Conservation (phyloP, 768 basidiomycete species). For the Lanmaoa rubissima region DNA sequence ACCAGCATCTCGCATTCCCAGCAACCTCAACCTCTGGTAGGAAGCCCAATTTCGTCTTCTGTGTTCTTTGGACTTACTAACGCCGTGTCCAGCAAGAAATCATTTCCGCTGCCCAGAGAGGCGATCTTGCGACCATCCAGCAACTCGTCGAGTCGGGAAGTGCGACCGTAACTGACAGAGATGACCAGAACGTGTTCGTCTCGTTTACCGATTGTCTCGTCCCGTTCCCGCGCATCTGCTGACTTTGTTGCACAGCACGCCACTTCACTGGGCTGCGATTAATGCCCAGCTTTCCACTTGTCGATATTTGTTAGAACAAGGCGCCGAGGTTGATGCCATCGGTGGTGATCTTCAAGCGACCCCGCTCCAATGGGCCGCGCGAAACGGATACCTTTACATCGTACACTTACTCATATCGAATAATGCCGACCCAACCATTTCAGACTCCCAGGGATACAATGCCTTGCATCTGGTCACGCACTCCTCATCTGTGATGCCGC, state of each 20-base stretch:
- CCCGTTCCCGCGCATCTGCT: not conserved
- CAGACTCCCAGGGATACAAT: slow-evolving; percentile 95
- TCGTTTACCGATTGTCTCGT: not conserved
- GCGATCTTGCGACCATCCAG: slow-evolving; percentile 66
- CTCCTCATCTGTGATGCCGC: slow-evolving; percentile 90
- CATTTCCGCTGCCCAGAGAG: slow-evolving; percentile 84
- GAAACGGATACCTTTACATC: slow-evolving; percentile 94
- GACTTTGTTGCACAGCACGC: slow-evolving; percentile 44
- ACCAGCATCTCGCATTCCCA: slow-evolving; percentile 27
- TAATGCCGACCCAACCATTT: slow-evolving; percentile 88
- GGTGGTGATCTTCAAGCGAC: slow-evolving; percentile 95
- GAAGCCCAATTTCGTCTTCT: not conserved
- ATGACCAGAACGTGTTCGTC: slow-evolving; percentile 75
- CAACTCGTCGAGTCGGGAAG: slow-evolving; percentile 69
- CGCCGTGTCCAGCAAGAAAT: slow-evolving; percentile 46
- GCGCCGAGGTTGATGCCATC: slow-evolving; percentile 90
- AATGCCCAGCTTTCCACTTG: slow-evolving; percentile 92
- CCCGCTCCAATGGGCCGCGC: slow-evolving; percentile 97
- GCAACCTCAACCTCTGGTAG: slow-evolving; percentile 24
- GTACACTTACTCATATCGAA: slow-evolving; percentile 88
- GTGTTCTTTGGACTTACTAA: slow-evolving; percentile 1
- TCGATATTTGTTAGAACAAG: slow-evolving; percentile 83
- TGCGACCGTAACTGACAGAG: slow-evolving; percentile 73
- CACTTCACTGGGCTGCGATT: slow-evolving; percentile 98
- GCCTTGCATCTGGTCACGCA: slow-evolving; percentile 94